Conservation (phyloP, 2,329 filamentous ascomycete genomes). For the Aspergillus sp. region DNA sequence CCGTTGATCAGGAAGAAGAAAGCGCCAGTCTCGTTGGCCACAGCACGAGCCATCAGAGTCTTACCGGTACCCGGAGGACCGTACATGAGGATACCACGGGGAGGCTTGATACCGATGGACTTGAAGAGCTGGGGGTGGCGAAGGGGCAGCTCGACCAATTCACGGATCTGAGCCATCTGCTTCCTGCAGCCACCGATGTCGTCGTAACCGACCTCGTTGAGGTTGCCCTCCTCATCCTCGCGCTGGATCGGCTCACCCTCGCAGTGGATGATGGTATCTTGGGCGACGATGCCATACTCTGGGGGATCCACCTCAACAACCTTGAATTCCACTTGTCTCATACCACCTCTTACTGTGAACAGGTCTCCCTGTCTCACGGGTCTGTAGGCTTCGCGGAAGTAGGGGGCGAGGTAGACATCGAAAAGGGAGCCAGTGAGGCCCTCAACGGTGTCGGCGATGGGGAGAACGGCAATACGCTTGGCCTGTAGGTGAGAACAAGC, state of each 20-base stretch:
- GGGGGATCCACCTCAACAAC: slow-evolving; percentile 98
- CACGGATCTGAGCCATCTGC: slow-evolving; percentile 99
- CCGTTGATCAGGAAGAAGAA: slow-evolving; percentile 99
- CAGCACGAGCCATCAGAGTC: slow-evolving; percentile 97
- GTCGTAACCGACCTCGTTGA: slow-evolving; percentile 98
- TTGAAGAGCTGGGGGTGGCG: slow-evolving; percentile 99
- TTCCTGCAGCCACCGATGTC: slow-evolving; percentile 99
- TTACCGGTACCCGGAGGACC: slow-evolving; percentile 99
- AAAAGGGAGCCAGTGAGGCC: slow-evolving; percentile 96
- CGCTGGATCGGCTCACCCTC: slow-evolving; percentile 96
- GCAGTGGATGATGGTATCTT: slow-evolving; percentile 98
- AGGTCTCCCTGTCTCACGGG: slow-evolving; percentile 96
- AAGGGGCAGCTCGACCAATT: slow-evolving; percentile 95
- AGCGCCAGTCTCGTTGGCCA: slow-evolving; percentile 97
- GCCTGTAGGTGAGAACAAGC: slow-evolving; percentile 60
- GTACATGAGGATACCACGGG: slow-evolving; percentile 93
- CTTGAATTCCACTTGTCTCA: slow-evolving; percentile 99
- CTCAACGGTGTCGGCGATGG: slow-evolving; percentile 97
- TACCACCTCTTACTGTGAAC: slow-evolving; percentile 95
- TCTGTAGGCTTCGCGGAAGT: slow-evolving; percentile 98
- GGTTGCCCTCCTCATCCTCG: slow-evolving; percentile 97
- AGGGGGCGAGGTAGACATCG: slow-evolving; percentile 97
- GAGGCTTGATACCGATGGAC: slow-evolving; percentile 99
- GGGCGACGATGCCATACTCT: slow-evolving; percentile 97
- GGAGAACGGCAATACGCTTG: slow-evolving; percentile 97